Evolutionary conservation across 192 early-diverging fungal genomes (phyloP).

Genomic region (Coemansia reversa): DNA sequence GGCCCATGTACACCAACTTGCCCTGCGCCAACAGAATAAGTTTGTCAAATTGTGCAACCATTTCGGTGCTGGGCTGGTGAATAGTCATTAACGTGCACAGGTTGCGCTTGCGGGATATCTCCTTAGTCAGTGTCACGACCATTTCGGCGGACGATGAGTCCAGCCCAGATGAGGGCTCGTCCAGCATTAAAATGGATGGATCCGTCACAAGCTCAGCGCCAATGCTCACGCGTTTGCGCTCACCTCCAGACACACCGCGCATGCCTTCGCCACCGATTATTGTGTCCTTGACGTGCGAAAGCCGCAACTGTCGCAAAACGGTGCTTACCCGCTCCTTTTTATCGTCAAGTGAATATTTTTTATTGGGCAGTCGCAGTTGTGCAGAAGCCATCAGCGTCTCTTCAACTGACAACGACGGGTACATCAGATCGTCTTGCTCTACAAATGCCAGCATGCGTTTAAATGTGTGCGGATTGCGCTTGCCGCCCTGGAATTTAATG

Average conservation of each 20-base stretch:
- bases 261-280: conserved; percentile 35
- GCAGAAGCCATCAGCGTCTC: conserved; percentile 72
- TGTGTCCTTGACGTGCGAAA: conserved; percentile 57
- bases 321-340: conserved; percentile 61
- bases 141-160: conserved; percentile 61
- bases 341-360: conserved; percentile 39
- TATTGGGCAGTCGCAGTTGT: conserved; percentile 60
- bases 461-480: conserved; percentile 26
- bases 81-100: conserved; percentile 80
- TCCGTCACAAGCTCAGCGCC: too few species aligned
- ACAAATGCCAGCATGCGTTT: conserved; percentile 43
- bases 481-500: too few species aligned
- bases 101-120: conserved; percentile 54
- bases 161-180: conserved; percentile 61
- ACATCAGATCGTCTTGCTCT: conserved; percentile 51
- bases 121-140: conserved; percentile 55
- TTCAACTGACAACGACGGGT: conserved; percentile 63
- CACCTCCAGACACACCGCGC: too few species aligned
- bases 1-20: conserved; percentile 57
- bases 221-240: too few species aligned
- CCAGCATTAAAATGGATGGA: conserved; percentile 48
- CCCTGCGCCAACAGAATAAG: conserved; percentile 67
- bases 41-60: too few species aligned
- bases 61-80: conserved; percentile 87
- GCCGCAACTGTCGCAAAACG: conserved; percentile 60